phyloP scores from a whole-genome alignment of 257 asterid species.

The Petunia secreta region DNA sequence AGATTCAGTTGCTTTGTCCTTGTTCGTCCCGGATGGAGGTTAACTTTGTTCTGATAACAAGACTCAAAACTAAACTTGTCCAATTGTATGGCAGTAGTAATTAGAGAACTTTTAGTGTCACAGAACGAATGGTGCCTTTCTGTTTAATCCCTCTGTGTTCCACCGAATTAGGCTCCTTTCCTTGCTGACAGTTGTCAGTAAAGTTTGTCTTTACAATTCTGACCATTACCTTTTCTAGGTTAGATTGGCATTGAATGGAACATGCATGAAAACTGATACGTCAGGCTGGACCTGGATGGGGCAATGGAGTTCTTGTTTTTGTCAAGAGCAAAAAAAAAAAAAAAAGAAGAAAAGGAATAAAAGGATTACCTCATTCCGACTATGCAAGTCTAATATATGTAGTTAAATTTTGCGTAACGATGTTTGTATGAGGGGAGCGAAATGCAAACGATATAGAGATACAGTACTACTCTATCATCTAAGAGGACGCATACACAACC shows the following conservation, averaged over 20 bases:
- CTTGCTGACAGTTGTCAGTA: background rate
- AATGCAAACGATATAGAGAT: conserved; percentile 15
- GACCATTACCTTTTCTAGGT: background rate
- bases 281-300: background rate
- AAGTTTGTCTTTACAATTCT: background rate
- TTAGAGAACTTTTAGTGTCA: background rate
- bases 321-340: background rate
- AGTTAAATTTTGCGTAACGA: background rate
- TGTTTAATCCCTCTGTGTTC: background rate
- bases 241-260: background rate
- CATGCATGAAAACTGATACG: background rate
- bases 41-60: background rate
- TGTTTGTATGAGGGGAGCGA: background rate
- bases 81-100: no score
- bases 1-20: background rate
- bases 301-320: background rate
- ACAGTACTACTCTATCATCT: background rate
- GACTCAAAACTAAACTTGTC: background rate
- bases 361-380: background rate
- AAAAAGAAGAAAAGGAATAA: no score
- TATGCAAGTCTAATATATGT: background rate
- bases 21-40: background rate
- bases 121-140: background rate
- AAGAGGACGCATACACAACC: background rate
- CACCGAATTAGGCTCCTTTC: conserved; percentile 3